Percentiles rank a stretch among this genome's conserved stretches.
phyloP scores from a whole-genome alignment of 805 yeast genomes.

The Zygosaccharomyces siamensis region DNA sequence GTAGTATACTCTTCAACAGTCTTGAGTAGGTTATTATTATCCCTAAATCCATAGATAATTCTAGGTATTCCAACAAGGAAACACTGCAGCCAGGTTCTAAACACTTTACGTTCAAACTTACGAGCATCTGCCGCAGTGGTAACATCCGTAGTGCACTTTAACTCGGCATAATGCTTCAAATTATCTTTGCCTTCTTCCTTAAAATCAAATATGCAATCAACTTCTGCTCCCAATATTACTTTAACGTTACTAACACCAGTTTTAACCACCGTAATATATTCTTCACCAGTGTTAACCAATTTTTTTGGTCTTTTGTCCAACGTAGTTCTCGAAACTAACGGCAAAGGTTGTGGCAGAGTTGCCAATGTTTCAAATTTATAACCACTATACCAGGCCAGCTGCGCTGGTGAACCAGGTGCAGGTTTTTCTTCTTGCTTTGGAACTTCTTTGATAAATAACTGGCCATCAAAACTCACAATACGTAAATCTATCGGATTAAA shows the following conservation, averaged over 20 bases:
- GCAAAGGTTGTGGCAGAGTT: constrained; percentile 74
- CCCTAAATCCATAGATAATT: constrained; percentile 82
- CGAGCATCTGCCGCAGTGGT: constrained; percentile 52
- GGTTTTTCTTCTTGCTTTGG: constrained; percentile 30
- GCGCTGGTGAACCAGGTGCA: constrained; percentile 25
- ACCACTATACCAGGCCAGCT: constrained; percentile 56
- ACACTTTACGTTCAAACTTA: constrained; percentile 69
- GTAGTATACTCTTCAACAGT: constrained; percentile 72
- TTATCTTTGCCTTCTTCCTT: constrained; percentile 45
- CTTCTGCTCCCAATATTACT: constrained; percentile 79
- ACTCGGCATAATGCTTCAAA: constrained; percentile 73
- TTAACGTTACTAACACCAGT: constrained; percentile 76
- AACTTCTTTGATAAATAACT: constrained; percentile 54
- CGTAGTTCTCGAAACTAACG: constrained; percentile 54
- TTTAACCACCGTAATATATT: constrained; percentile 72
- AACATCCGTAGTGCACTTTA: constrained; percentile 65
- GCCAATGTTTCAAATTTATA: constrained; percentile 82
- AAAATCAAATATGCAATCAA: constrained; percentile 85
- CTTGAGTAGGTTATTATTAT: constrained; percentile 57
- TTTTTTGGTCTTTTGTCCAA: constrained; percentile 63
- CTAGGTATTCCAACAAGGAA: constrained; percentile 81
- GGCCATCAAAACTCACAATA: constrained; percentile 69
- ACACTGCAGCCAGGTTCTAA: constrained; percentile 89
- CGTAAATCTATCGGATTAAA: constrained; percentile 55
- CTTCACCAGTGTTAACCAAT: constrained; percentile 65